Evolutionary conservation across 1,139 yeast species (phyloP).

Genomic region (Sugiyamaella xylanicola): DNA sequence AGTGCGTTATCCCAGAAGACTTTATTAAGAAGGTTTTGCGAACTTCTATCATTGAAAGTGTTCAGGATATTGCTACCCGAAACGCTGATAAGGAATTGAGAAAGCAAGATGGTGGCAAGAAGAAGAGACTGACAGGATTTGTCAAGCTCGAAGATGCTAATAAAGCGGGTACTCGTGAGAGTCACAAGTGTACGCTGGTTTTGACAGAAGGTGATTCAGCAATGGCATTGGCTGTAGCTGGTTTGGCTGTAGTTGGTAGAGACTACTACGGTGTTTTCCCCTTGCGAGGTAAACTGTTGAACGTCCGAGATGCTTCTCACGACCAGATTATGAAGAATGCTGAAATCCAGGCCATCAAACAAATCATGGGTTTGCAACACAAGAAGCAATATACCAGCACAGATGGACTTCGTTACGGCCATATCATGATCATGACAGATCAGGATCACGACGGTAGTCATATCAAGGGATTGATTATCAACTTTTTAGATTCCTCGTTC

Average conservation of each 20-base stretch:
- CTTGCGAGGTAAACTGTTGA: constrained; percentile 87
- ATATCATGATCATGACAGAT: constrained; percentile 99
- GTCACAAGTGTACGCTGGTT: constrained; percentile 87
- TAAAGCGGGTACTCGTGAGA: constrained; percentile 93
- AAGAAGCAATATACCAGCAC: constrained; percentile 78
- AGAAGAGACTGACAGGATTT: constrained; percentile 83
- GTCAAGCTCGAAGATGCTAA: constrained; percentile 95
- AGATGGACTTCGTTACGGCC: constrained; percentile 85
- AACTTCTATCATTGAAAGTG: constrained; percentile 81
- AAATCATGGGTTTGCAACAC: constrained; percentile 94
- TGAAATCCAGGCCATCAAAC: constrained; percentile 93
- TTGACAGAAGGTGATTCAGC: constrained; percentile 99
- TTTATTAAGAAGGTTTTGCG: constrained; percentile 72
- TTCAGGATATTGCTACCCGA: constrained; percentile 78
- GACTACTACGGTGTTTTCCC: constrained; percentile 97
- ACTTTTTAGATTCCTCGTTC: constrained; percentile 89
- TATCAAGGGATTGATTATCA: constrained; percentile 93
- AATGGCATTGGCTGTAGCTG: constrained; percentile 87
- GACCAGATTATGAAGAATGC: constrained; percentile 91
- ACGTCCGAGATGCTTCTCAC: constrained; percentile 94
- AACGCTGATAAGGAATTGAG: constrained; percentile 88
- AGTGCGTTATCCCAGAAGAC: constrained; percentile 69
- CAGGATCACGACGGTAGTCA: constrained; percentile 99
- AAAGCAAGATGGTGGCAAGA: constrained; percentile 93
- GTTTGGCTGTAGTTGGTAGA: constrained; percentile 92